Evolutionary conservation across 306 rosid species (phyloP), one percentile per base, ranked within the genome.

Genomic region (Cucumis melo): DNA sequence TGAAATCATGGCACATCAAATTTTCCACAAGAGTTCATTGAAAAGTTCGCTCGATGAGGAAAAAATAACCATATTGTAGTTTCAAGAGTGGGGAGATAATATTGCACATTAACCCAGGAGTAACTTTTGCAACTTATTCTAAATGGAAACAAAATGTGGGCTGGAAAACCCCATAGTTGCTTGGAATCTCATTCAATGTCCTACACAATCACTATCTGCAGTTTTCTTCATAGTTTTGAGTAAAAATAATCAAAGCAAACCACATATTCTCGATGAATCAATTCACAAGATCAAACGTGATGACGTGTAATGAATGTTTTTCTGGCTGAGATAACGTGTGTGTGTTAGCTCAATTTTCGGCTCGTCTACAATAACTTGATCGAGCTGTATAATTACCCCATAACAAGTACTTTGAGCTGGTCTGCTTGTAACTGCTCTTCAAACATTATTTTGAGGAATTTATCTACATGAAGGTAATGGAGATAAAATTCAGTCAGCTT

Each of bases 381-480:
- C 23, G 19, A 27, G 44, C 48, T 46, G 39, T 46, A 14, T 23
- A 19, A 21, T 70, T 70, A 20, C 39, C 75, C 14, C 19, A 17
- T 21, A 1, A 46, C 27, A 46, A 72, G 56, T 50, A 53, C 29
- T 19, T 50, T 50, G 54, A 21, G 44, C 70, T 24, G 54, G 21
- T 38, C 59, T 23, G 65, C 44, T n/a, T 73, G 44, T 62, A 16
- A 41, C 13, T 51, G 9, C 8, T 51, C 24, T 55, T 63, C 15
- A 13, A 41, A 68, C 36, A 34, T 6, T 68, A n/a, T 11, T 11
- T 67, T 67, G 74, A 67, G 32, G 60, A 56, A 42, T 62, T 74
- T 27, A 29, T n/a, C 55, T 59, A 21, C 62, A 54, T 78, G 78
- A 63, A 87, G 98, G 82, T 54, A 93, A 91, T 61, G 98, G 96